Base-by-base conservation (phyloP, 768 basidiomycete species). In the Austroboletus festivus region DNA sequence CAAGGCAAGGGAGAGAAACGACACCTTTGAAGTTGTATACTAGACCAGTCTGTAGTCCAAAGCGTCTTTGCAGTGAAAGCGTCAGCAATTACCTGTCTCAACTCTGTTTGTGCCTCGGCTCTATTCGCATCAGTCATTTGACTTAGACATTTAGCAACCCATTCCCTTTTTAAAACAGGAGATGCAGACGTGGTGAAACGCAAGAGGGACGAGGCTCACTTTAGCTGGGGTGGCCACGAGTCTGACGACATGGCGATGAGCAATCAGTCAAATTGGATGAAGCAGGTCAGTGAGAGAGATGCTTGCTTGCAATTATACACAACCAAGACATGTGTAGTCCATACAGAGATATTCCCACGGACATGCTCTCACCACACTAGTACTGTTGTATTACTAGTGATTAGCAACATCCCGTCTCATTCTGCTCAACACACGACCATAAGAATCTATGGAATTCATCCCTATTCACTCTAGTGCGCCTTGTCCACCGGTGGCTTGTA, bases 1-100 rank as follows among this genome's bases (percentile, higher is more conserved):
- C 7, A 35, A 30, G 9, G 50, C 12, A 34, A 38, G 26, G 20
- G 18, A 39, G 22, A 35, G 43, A 47, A 20, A 48, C 44, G 47
- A 46, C 47, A 93, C 94, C 87, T 88, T 74, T 90, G 78, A 47
- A 99, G 75, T 69, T 95, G 88, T 28, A 93, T 80, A 26, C 80
- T 85, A 10, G 78, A 72, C 96, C 96, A 99, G 68, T 98, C 92
- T 48, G 88, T 95, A n/a, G 89, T 88, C 82, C 89, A 87, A 21
- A 98, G 76, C 1, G 86, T 80, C 65, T 89, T 84, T 62, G 82
- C 77, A 53, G 82, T 77, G 72, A 91, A 95, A 69, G 93, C 85
- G 58, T 93, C 82, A 80, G 89, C 86, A 69, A 99, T 96, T 79
- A 93, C 88, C 83, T 89, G 81, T 81, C 93, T 93, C 64, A 99